Percentiles rank a stretch among this genome's conserved stretches.
Conservation (phyloP, 805 yeast genomes). For the Cyberlindnera petersonii region DNA sequence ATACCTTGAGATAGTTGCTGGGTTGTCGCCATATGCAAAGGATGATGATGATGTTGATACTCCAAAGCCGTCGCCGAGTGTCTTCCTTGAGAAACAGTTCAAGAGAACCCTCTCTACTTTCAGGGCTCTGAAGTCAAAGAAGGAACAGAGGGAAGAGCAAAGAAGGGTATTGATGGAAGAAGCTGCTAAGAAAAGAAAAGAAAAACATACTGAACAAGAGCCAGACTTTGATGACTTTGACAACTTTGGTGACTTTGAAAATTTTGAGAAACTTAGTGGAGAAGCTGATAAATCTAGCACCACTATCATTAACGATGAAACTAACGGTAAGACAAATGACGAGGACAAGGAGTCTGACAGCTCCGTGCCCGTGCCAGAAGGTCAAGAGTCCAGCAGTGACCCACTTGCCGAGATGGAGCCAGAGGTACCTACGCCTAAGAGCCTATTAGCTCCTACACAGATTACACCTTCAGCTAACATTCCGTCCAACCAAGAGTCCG, state of each 20-base stretch:
- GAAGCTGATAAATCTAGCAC: background rate
- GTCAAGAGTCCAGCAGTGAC: no score
- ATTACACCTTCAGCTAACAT: no score
- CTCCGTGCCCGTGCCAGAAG: no score
- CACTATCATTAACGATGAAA: no score
- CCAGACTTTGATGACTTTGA: slow-evolving; percentile 13
- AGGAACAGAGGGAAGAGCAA: slow-evolving; percentile 28
- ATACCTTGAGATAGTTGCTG: slow-evolving; percentile 4
- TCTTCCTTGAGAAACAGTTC: slow-evolving; percentile 32
- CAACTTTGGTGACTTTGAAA: slow-evolving; percentile 27
- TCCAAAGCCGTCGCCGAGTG: slow-evolving; percentile 11
- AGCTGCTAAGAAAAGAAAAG: slow-evolving; percentile 13
- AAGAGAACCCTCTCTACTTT: slow-evolving; percentile 30
- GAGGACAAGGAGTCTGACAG: no score
- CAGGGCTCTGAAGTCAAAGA: slow-evolving; percentile 32
- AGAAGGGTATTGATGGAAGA: slow-evolving; percentile 16
- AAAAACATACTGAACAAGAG: slow-evolving; percentile 4
- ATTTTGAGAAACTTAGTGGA: no score
- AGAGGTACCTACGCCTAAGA: background rate
- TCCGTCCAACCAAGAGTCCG: no score
- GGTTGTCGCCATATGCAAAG: slow-evolving; percentile 15
- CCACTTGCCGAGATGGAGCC: no score
- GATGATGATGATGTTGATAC: slow-evolving; percentile 8
- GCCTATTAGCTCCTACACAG: no score
- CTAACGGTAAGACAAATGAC: no score